Base-by-base conservation (phyloP, 148 eudicot species). In the Fagopyrum tataricum region DNA sequence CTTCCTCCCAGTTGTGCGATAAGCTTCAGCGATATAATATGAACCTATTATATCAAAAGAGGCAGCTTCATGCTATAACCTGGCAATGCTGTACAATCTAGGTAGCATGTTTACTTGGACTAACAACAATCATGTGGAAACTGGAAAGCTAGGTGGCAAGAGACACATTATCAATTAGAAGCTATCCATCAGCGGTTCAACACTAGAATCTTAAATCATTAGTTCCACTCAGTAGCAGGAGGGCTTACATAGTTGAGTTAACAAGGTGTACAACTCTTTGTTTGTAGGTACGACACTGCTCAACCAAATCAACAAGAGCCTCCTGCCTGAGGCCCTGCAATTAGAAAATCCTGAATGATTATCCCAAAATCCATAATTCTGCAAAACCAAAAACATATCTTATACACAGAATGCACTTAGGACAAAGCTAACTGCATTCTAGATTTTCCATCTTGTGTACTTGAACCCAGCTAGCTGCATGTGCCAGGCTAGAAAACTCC, bases 181-280 rank as follows among this genome's bases (percentile, higher is more conserved):
- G 67, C 41, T 68, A 40, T 68, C 23, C 41, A 68, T 40, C 44
- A 44, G 48, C 12, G 41, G 44, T 37, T 41, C 44, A 37, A 37
- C 46, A 68, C 23, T 17, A 41, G 21, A 42, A n/a, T 40, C 71
- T 40, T 42, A 41, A 55, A 40, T 40, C 26, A 68, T 47, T 41
- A 81, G 31, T 41, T 15, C 44, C 44, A 39, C n/a, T 37, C 13
- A 68, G 48, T 68, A 44, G 18, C 48, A 68, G 71, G 48, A 68
- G 72, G 85, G 71, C 98, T 91, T 95, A 95, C 98, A 97, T 78
- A 76, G 98, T 95, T 39, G 98, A 95, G 84, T 95, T 95, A 46
- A 91, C 97, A 75, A 95, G 91, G 88, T 90, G 97, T 74, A 95
- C 92, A 68, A 91, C 91, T 87, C 98, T 90, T 78, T 84, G 91